Evolutionary conservation across 2,329 filamentous ascomycete species (phyloP), one percentile per base, ranked within the genome.

Genomic region (Colletotrichum truncatum): DNA sequence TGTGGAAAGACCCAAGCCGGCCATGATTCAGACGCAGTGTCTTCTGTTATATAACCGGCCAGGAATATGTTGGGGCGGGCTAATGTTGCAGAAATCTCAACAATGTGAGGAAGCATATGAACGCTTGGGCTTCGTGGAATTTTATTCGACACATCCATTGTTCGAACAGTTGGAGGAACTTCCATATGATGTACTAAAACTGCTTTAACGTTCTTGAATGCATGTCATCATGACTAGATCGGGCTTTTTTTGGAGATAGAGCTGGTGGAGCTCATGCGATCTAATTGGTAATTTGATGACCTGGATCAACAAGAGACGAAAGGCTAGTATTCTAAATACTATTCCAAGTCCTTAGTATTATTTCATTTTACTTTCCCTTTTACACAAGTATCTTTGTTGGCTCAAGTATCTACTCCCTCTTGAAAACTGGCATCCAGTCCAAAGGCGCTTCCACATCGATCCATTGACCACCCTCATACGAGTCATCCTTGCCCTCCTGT

Each of bases 371-470:
- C 9, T 25, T 18, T 28, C 26, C 10, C 4, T 30, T 49, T 46
- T 26, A 23, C 25, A 49, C 21, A 28, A 8, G 25, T 10, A 21
- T 8, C 1, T 12, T 12, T 49, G 7, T n/a, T n/a, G 2, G 3
- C 3, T 11, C n/a, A 2, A 7, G 26, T 49, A 16, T n/a, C 21
- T 52, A 67, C 1, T 54, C 59, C 7, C 45, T 53, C 10, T 61
- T 64, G 34, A 68, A 68, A 6, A 68, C 67, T 1, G 67, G 67
- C 67, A 68, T 68, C 67, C 64, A 68, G 16, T 67, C 67, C 36
- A 68, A 18, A n/a, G 67, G 67, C 7, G 67, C 51, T 16, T 68
- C 64, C 4, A 61, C 41, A 1, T 68, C 64, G 16, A 68, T 54
- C 67, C 67, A 68, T 25, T 52, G 39, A 2, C 64, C 60, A 36